These are phyloP conservation scores for Tothia fuscella DNA, from an alignment of 2,329 filamentous ascomycete species.

Conservation along the genomic window DNA sequence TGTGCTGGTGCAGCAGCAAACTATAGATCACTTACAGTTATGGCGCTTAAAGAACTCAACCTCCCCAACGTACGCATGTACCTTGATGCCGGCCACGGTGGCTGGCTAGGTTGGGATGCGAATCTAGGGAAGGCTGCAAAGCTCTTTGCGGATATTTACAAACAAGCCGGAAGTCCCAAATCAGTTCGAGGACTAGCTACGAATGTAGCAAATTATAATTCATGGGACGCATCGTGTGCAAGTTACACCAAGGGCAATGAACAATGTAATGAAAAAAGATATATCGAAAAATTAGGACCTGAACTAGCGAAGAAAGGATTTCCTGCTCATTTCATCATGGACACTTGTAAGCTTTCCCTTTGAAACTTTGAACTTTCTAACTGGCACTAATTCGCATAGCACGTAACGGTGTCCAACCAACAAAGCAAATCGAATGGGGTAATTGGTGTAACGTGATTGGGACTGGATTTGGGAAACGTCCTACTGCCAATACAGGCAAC, in stretches of 20 bases:
- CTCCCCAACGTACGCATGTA: conserved; percentile 52
- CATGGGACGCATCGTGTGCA: conserved; percentile 26
- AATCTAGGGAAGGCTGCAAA: conserved; percentile 42
- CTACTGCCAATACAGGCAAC: conserved; percentile 49
- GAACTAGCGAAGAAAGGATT: conserved; percentile 35
- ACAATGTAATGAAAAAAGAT: conserved; percentile 43
- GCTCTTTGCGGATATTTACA: conserved; percentile 37
- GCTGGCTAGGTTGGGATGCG: conserved; percentile 52
- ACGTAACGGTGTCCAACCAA: conserved; percentile 50
- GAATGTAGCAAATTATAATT: conserved; percentile 50
- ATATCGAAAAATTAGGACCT: conserved; percentile 39
- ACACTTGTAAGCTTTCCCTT: conserved; percentile 23
- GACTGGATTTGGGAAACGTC: conserved; percentile 53
- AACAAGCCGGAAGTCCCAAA: conserved; percentile 33
- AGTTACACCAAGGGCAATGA: conserved; percentile 33
- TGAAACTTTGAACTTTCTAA: neutral
- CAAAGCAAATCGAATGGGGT: conserved; percentile 44
- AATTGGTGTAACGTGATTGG: conserved; percentile 57
- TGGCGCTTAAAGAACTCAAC: conserved; percentile 45
- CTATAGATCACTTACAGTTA: conserved; percentile 44
- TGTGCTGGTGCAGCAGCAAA: conserved; percentile 42
- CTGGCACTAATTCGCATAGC: conserved; percentile 8
- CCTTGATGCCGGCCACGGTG: conserved; percentile 50
- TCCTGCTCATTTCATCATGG: conserved; percentile 44
- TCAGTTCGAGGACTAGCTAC: conserved; percentile 42